Base-by-base conservation (phyloP, 2,329 filamentous ascomycete species). In the Achaetomium macrosporum region DNA sequence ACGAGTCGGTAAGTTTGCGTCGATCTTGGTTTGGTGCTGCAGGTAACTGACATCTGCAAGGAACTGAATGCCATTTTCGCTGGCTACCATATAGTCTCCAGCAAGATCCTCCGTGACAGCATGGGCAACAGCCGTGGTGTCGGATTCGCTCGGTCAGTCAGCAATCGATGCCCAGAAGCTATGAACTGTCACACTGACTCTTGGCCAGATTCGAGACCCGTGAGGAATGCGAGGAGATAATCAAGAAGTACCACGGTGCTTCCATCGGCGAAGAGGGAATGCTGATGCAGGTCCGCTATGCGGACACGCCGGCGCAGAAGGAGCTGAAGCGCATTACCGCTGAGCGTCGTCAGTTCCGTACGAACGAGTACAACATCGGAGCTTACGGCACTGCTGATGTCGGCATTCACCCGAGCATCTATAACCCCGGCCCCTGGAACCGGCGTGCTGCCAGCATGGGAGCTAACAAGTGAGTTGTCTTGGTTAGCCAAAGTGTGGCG, bases 231-330 rank as follows among this genome's bases (percentile, higher is more conserved):
- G 91, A 97, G 62, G 83, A 90, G 61, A 85, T 99, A 61, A 90
- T 99, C 69, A 77, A 79, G 63, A 84, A 87, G 59, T 99, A 88
- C 72, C 91, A 95, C 71, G 92, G 93, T 59, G 76, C 84, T 61
- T 74, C 81, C 30, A 79, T 88, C 60, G 88, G 88, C 39, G 83
- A 87, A 33, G 89, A 95, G 64, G 83, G 86, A 29, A 82, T 93
- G 59, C 84, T 91, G 58, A 82, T 93, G 72, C 91, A 96, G 72
- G 90, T 99, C 62, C 91, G 93, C 60, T 99, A 95, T 69, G 92
- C 95, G 58, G 93, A 99, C 66, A 99, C 93, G 36, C 89, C 93
- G 51, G 88, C 92, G 57, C 93, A 99, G 71, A 99, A 99, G 76
- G 84, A 93, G 67, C 79, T 99, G 62, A 99, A 99, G 79, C 87